Conservation (phyloP, 1,284 basidiomycete genomes). For the Malassezia slooffiae region DNA sequence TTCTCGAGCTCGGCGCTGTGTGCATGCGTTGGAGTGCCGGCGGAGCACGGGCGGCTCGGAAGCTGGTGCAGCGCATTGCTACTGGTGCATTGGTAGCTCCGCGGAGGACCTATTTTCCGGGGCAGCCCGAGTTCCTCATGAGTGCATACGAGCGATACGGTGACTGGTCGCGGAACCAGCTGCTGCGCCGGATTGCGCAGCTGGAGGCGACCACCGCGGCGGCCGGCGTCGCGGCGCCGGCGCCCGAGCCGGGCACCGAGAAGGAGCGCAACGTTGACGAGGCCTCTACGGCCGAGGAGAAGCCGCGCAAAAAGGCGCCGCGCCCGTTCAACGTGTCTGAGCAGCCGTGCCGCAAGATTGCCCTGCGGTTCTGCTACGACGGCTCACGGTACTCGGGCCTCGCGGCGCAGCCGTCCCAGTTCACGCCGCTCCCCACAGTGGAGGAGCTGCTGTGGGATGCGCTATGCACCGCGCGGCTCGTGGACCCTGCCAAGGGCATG, state of each 20-base stretch:
- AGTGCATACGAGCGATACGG: constrained; percentile 21
- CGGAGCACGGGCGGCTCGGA: no score
- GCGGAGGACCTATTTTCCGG: no score
- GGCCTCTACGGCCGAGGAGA: not conserved
- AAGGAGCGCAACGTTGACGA: constrained; percentile 1
- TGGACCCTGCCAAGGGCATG: constrained; percentile 31
- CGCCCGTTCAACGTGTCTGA: constrained; percentile 56
- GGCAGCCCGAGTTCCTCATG: no score
- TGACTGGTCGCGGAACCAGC: constrained; percentile 21
- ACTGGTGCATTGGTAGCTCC: not conserved
- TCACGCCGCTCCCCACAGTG: constrained; percentile 65
- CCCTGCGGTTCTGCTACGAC: constrained; percentile 79
- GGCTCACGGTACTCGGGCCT: constrained; percentile 86
- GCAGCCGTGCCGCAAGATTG: constrained; percentile 71
- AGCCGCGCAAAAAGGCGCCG: constrained; percentile 8
- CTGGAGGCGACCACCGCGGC: constrained; percentile 20
- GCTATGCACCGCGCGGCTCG: constrained; percentile 34
- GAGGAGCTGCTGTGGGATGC: constrained; percentile 78
- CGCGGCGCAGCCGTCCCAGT: constrained; percentile 52
- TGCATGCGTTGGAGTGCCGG: no score
- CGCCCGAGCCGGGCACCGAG: not conserved
- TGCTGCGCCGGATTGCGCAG: constrained; percentile 28
- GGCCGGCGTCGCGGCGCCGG: not conserved
- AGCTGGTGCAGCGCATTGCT: not conserved
- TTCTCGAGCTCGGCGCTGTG: no score